These are phyloP conservation scores for Wilcoxina mikolae DNA, from an alignment of 495 filamentous ascomycete species.

Conservation along the genomic window DNA sequence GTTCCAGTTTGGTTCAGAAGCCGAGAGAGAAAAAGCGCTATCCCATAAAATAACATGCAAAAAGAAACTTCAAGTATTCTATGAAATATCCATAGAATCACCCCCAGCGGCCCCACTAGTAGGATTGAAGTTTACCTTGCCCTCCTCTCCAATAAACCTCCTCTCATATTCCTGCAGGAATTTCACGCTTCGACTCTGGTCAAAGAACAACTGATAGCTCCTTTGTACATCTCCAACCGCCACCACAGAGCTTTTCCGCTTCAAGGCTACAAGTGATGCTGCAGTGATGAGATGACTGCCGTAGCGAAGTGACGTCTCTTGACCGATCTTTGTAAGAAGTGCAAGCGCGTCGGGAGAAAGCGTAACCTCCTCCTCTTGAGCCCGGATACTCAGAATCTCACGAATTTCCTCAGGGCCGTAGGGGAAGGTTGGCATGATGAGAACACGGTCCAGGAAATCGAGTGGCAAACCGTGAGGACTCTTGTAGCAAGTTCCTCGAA, in stretches of 20 bases:
- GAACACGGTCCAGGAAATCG: constrained; percentile 77
- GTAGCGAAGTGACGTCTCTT: constrained; percentile 77
- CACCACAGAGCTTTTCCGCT: constrained; percentile 45
- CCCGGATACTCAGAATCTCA: constrained; percentile 68
- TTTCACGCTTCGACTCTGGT: constrained; percentile 69
- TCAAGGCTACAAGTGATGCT: constrained; percentile 54
- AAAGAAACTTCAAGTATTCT: not conserved
- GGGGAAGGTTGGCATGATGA: constrained; percentile 85
- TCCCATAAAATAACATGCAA: not conserved
- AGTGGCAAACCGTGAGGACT: constrained; percentile 83
- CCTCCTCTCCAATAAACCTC: constrained; percentile 48
- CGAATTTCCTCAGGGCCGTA: constrained; percentile 78
- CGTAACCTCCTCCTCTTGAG: constrained; percentile 61
- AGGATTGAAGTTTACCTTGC: not conserved
- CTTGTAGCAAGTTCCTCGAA: constrained; percentile 71
- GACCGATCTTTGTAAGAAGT: constrained; percentile 70
- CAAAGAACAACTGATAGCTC: constrained; percentile 86
- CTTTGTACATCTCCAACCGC: constrained; percentile 77
- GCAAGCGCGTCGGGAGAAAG: constrained; percentile 72
- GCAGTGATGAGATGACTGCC: constrained; percentile 86
- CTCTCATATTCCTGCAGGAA: constrained; percentile 85
- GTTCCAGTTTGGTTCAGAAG: too few species aligned
- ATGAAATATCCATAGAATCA: constrained; percentile 8
- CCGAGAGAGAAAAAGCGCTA: constrained; percentile 4
- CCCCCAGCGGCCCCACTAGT: not conserved